Base-by-base conservation (phyloP, 495 filamentous ascomycete species). In the Lindgomyces ingoldianus region DNA sequence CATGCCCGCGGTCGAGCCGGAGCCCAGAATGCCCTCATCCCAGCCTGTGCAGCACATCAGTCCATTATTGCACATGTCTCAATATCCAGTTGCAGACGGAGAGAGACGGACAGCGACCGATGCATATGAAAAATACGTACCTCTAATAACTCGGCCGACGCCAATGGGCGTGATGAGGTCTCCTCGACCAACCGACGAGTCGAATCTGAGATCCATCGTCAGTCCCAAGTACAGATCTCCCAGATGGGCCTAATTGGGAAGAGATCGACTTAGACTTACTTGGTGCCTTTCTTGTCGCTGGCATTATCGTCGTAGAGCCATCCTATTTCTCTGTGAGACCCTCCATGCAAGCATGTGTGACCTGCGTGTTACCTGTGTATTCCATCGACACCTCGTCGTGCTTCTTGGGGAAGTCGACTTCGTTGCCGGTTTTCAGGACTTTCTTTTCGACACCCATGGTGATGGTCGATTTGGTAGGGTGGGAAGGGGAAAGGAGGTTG, bases 21-120 rank as follows among this genome's bases (percentile, higher is more conserved):
- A 57, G 57, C 66, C 63, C 16, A 72, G 54, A 54, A 72, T 72
- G 33, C 70, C 70, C 29, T 70, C 67, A 64, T 72, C 70, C 67
- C 66, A 72, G 59, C 70, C 70, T 72, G 60, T 67, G 58, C 60
- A 60, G 51, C 39, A 54, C 24, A 42, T 67, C 57, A 70, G 58
- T 62, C 29, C 39, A 57, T 45, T 44, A 22, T 60, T 26, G 48
- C 47, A 60, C 48, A 19, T 30, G 60, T 48, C 22, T 57, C n/a
- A 22, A 56, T 48, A 45, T 21, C 4, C 30, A 47, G 55, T 18
- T 18, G 33, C 36, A 60, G 48, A 36, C 56, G 29, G 21, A 27
- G 30, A 39, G 6, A 39, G 14, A 14, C 4, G 27, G 26, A 27
- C 21, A 39, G 6, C 6, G 14, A 14, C 4, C 16, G 26, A 16